These are phyloP conservation scores for Metschnikowia gelsemii DNA, from an alignment of 805 yeast genomes.

Conservation along the genomic window DNA sequence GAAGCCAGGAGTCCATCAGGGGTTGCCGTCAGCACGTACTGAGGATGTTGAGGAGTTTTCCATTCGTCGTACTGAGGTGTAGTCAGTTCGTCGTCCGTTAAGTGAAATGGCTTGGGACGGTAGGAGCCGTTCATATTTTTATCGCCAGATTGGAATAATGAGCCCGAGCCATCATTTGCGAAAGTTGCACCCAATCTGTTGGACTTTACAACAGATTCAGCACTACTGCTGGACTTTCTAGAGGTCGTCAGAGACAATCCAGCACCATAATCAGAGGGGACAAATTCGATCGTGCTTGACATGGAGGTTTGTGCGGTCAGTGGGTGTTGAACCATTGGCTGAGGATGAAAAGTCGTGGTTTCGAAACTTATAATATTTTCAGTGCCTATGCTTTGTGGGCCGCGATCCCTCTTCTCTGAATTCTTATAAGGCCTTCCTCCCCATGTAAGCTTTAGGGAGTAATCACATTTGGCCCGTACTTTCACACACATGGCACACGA, in stretches of 20 bases:
- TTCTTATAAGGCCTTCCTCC: conserved; percentile 68
- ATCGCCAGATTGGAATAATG: no score
- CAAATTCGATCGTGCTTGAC: conserved; percentile 10
- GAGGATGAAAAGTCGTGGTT: not conserved
- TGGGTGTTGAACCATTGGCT: not conserved
- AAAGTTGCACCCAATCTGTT: no score
- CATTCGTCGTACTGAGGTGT: no score
- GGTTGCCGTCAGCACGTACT: no score
- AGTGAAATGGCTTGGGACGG: no score
- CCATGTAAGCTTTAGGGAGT: conserved; percentile 64
- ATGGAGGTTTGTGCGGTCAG: not conserved
- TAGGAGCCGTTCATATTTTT: no score
- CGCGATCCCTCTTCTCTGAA: conserved; percentile 30
- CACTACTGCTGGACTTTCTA: not conserved
- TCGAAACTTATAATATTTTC: no score
- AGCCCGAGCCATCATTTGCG: no score
- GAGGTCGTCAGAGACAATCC: not conserved
- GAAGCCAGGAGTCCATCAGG: no score
- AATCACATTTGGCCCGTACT: conserved; percentile 53
- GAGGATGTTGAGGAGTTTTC: no score
- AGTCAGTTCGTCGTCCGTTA: no score
- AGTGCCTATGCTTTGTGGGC: no score
- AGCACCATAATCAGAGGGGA: conserved; percentile 6
- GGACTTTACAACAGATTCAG: not conserved
- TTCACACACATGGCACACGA: conserved; percentile 56